Evolutionary conservation across 1,139 yeast species (phyloP).

Genomic region (Candida mesenterica): DNA sequence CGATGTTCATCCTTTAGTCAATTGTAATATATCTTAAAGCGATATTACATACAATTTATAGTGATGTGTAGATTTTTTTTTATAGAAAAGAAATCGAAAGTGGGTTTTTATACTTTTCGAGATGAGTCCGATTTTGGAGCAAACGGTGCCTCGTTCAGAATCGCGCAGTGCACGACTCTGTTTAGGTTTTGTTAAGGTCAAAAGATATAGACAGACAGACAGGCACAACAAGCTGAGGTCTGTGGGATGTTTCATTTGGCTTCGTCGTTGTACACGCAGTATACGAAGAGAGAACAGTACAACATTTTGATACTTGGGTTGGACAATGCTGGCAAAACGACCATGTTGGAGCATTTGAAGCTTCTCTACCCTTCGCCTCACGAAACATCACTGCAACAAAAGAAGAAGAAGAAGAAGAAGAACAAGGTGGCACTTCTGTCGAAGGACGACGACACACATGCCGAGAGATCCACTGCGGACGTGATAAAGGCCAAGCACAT

Average conservation of each 20-base stretch:
- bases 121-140: too few relatives aligned
- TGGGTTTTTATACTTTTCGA: too few relatives aligned
- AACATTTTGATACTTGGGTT: constrained; percentile 78
- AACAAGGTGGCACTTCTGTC: constrained; percentile 10
- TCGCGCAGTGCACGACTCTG: too few relatives aligned
- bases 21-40: neutral
- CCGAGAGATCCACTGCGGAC: constrained; percentile 21
- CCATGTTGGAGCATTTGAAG: constrained; percentile 55
- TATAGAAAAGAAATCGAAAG: neutral
- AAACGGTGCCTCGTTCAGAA: too few relatives aligned
- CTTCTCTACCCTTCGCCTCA: constrained; percentile 35
- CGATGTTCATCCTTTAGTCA: constrained; percentile 23
- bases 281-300: constrained; percentile 48
- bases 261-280: constrained; percentile 46
- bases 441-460: neutral
- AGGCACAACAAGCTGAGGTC: too few relatives aligned
- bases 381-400: constrained; percentile 16
- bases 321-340: constrained; percentile 95
- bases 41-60: constrained; percentile 2
- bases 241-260: constrained; percentile 53
- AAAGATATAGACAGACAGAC: too few relatives aligned
- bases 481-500: constrained; percentile 53
- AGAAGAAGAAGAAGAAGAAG: constrained; percentile 16
- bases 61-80: neutral
- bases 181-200: too few relatives aligned